Conservation (phyloP, 1,284 basidiomycete species). For the Ganoderma sp. region DNA sequence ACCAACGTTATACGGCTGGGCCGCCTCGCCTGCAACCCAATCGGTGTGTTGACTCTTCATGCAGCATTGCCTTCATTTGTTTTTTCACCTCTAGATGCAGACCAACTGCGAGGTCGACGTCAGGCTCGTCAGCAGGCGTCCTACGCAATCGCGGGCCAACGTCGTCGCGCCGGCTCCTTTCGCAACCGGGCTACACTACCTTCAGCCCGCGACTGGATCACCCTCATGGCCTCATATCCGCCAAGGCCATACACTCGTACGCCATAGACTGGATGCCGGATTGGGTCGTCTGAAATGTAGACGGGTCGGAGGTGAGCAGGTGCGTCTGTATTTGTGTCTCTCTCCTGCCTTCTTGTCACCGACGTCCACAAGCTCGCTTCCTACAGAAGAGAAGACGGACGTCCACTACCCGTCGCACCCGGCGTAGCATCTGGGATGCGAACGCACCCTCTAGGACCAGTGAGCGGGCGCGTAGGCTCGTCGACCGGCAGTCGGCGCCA, state of each 20-base stretch:
- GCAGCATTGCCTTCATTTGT: no score
- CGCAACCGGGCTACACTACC: constrained; percentile 45
- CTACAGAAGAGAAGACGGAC: constrained; percentile 41
- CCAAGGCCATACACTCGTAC: constrained; percentile 44
- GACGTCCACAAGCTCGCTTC: not conserved
- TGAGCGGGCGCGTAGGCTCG: constrained; percentile 41
- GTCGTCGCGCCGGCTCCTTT: constrained; percentile 46
- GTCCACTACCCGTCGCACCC: constrained; percentile 41
- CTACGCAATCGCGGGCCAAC: constrained; percentile 52
- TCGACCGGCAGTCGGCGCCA: constrained; percentile 48
- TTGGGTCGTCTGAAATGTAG: constrained; percentile 51
- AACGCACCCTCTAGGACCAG: constrained; percentile 41
- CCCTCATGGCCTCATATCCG: constrained; percentile 29
- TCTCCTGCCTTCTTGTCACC: not conserved
- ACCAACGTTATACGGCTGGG: constrained; percentile 45
- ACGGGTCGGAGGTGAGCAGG: constrained; percentile 46
- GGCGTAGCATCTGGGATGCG: constrained; percentile 55
- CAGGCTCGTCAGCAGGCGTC: constrained; percentile 50
- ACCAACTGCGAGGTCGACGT: constrained; percentile 52
- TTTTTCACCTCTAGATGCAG: constrained; percentile 35
- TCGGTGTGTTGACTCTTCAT: not conserved
- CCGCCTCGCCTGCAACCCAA: constrained; percentile 41
- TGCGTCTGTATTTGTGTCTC: constrained; percentile 29
- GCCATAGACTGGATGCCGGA: constrained; percentile 51
- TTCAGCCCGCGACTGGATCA: constrained; percentile 46